Evolutionary conservation across 177 flowering plant genomes (phyloP).

Genomic region (Vitis hybrid): DNA sequence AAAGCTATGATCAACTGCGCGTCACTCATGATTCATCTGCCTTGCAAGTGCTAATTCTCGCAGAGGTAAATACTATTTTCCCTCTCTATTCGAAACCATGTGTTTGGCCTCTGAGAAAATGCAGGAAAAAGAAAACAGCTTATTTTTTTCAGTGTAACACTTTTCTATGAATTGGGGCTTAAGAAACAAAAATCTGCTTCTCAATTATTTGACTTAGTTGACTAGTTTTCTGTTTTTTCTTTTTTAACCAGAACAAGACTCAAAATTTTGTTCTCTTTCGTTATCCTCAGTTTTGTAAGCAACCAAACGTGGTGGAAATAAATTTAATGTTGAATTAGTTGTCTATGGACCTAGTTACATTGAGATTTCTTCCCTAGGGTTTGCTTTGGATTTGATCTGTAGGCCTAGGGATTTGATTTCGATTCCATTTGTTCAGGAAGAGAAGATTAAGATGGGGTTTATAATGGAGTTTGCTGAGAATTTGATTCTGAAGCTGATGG

Average conservation of each 20-base stretch:
- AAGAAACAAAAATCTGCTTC: too few relatives aligned
- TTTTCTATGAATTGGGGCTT: too few relatives aligned
- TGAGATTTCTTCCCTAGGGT: not conserved
- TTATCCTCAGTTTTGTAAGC: not conserved
- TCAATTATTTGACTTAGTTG: too few relatives aligned
- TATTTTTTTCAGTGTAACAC: too few relatives aligned
- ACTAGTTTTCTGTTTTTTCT: too few relatives aligned
- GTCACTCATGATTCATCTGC: too few relatives aligned
- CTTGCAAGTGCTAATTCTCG: not conserved
- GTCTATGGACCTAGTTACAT: not conserved
- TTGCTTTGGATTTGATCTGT: not conserved
- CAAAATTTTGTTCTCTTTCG: not conserved
- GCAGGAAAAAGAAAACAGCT: not conserved
- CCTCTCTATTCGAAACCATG: not conserved
- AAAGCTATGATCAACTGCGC: too few relatives aligned
- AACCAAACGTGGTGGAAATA: not conserved
- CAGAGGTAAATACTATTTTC: not conserved
- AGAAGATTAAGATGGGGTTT: slow-evolving; percentile 54
- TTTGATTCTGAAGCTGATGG: slow-evolving; percentile 75
- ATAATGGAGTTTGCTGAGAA: slow-evolving; percentile 96
- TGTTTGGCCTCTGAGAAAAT: slow-evolving; percentile 5
- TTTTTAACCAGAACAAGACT: not conserved
- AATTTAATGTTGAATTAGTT: not conserved
- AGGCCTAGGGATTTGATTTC: not conserved
- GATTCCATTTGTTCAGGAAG: not conserved